Percentiles rank a stretch among this genome's conserved stretches.
Conservation (phyloP, 352 stramenopile genomes). For the Chloridella minuta region DNA sequence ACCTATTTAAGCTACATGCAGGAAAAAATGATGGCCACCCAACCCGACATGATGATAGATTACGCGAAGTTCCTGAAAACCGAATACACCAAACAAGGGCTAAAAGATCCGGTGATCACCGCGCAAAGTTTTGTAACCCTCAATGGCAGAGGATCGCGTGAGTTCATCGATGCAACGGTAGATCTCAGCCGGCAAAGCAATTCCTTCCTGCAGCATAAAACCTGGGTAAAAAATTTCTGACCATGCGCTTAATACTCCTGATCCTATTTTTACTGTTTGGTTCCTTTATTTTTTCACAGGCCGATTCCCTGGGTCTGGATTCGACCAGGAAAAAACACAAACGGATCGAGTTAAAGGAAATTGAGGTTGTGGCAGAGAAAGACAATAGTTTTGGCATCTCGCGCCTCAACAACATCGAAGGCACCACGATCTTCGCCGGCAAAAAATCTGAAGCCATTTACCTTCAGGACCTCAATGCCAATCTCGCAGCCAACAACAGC, state of each 20-base stretch:
- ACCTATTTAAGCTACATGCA: not conserved
- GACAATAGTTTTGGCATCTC: not conserved
- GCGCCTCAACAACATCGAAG: not conserved
- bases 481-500: not conserved
- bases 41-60: not conserved
- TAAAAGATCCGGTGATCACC: not conserved
- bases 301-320: too few species aligned
- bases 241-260: too few species aligned
- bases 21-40: not conserved
- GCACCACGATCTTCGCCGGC: not conserved
- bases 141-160: not conserved
- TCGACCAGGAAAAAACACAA: too few species aligned
- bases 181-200: not conserved
- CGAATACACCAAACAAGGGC: not conserved
- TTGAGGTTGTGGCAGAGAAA: not conserved
- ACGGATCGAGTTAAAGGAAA: not conserved
- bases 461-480: not conserved
- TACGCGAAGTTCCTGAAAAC: not conserved
- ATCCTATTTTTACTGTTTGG: too few species aligned
- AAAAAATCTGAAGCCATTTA: not conserved
- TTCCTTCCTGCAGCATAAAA: not conserved
- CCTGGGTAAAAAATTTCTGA: not conserved
- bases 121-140: not conserved
- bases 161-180: not conserved
- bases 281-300: too few species aligned